These are phyloP conservation scores for Chalciporus pseudorubinellus DNA, from an alignment of 768 basidiomycete species.

Conservation along the genomic window DNA sequence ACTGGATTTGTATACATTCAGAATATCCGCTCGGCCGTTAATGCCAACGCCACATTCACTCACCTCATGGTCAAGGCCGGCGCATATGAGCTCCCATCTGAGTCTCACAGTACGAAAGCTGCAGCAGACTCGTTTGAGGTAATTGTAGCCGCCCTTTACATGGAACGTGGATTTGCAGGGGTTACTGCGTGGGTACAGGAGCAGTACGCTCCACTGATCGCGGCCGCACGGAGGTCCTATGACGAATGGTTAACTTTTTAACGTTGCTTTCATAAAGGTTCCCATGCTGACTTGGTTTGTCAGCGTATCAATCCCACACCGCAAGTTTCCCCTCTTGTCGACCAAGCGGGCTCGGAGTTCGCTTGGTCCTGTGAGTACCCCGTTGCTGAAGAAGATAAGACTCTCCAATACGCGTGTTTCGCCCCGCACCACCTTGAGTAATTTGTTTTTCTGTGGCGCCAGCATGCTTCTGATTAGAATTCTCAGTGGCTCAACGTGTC, in stretches of 20 bases:
- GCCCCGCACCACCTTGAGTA: slow-evolving; percentile 23
- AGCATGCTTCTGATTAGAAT: slow-evolving; percentile 4
- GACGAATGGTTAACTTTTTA: slow-evolving; percentile 22
- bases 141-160: slow-evolving; percentile 43
- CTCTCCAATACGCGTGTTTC: slow-evolving; percentile 15
- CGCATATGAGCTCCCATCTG: slow-evolving; percentile 17
- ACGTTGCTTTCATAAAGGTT: neutral
- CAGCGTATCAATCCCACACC: slow-evolving; percentile 12
- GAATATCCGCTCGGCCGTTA: slow-evolving; percentile 27
- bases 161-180: slow-evolving; percentile 37
- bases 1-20: slow-evolving; percentile 2
- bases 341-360: slow-evolving; percentile 11
- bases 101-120: slow-evolving; percentile 32
- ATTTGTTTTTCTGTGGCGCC: neutral
- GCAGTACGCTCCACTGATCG: slow-evolving; percentile 39
- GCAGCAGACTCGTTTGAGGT: slow-evolving; percentile 49
- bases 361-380: slow-evolving; percentile 6
- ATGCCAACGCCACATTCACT: slow-evolving; percentile 38
- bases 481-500: slow-evolving; percentile 26
- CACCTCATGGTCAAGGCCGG: slow-evolving; percentile 38
- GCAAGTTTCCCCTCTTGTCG: slow-evolving; percentile 1
- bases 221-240: slow-evolving; percentile 28
- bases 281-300: slow-evolving; percentile 8
- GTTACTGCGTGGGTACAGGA: slow-evolving; percentile 39
- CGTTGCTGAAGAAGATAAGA: slow-evolving; percentile 20